phyloP scores from a whole-genome alignment of 352 stramenopile genomes.

The Phytopythium ostracodes region DNA sequence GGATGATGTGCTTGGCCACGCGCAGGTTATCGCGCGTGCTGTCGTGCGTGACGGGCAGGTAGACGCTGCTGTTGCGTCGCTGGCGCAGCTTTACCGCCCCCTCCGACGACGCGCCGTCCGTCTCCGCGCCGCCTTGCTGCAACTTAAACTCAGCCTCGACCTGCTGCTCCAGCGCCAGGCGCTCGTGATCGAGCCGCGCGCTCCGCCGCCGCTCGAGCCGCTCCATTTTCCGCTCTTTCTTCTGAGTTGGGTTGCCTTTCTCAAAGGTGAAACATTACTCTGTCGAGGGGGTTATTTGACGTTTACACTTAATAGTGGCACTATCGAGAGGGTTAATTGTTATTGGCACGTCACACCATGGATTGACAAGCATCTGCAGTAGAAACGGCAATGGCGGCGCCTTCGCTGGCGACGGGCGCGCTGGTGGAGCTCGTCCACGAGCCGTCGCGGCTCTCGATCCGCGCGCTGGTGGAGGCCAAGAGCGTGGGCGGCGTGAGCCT shows the following conservation, averaged over 20 bases:
- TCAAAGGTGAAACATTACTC: neutral
- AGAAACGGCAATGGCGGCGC: neutral
- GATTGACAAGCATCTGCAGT: neutral
- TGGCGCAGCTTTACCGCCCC: slow-evolving; percentile 9
- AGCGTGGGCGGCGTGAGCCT: slow-evolving; percentile 34
- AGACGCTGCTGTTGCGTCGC: slow-evolving; percentile 28
- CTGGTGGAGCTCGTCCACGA: slow-evolving; percentile 57
- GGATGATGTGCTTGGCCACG: slow-evolving; percentile 49
- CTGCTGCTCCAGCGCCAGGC: slow-evolving; percentile 43
- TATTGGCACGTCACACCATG: neutral
- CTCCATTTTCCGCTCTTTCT: neutral
- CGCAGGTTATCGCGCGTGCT: slow-evolving; percentile 25
- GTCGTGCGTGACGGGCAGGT: slow-evolving; percentile 27
- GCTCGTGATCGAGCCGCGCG: slow-evolving; percentile 40
- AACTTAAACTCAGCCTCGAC: slow-evolving; percentile 32
- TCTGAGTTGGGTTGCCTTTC: slow-evolving; percentile 3
- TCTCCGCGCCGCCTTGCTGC: neutral
- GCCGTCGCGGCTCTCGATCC: slow-evolving; percentile 33
- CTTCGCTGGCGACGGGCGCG: slow-evolving; percentile 41
- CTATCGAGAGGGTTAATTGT: neutral
- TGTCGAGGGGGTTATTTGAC: neutral
- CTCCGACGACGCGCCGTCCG: slow-evolving; percentile 3
- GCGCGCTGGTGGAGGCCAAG: slow-evolving; percentile 44
- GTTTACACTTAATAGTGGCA: neutral
- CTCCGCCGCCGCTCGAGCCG: slow-evolving; percentile 25